A percentile compares a stretch with the other conserved stretches of the same genome.
These are phyloP conservation scores for Cotoneaster glaucophyllus DNA, from an alignment of 306 rosid genomes.

Conservation along the genomic window DNA sequence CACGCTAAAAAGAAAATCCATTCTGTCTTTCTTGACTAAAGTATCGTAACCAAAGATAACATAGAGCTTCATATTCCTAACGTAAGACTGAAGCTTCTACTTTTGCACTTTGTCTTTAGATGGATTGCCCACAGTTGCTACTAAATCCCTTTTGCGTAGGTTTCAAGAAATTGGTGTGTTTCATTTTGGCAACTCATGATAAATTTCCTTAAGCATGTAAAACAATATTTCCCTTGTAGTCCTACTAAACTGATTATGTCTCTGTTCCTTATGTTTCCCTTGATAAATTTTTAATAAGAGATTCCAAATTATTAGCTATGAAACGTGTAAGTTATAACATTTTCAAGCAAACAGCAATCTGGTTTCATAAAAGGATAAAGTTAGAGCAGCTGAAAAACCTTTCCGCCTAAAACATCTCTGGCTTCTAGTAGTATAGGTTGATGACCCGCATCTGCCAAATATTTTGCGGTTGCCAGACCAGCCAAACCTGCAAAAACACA, in stretches of 20 bases:
- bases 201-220: neutral
- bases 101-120: neutral
- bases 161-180: neutral
- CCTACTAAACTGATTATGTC: neutral
- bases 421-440: slow-evolving; percentile 84
- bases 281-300: neutral
- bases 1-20: neutral
- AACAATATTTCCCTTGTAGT: neutral
- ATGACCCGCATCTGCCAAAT: slow-evolving; percentile 98
- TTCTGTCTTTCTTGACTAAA: neutral
- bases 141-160: neutral
- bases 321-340: neutral
- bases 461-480: slow-evolving; percentile 93
- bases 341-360: neutral
- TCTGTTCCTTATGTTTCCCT: neutral
- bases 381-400: slow-evolving; percentile 50
- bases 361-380: slow-evolving; percentile 21
- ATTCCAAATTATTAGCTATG: neutral
- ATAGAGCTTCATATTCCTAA: too few relatives aligned
- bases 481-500: slow-evolving; percentile 64
- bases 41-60: too few relatives aligned
- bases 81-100: neutral
- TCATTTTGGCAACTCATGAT: neutral
- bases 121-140: neutral
- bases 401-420: slow-evolving; percentile 97